A percentile compares a stretch with the other conserved stretches of the same genome.
phyloP scores from a whole-genome alignment of 1,284 basidiomycete species.

The Ceratobasidium theobromae region DNA sequence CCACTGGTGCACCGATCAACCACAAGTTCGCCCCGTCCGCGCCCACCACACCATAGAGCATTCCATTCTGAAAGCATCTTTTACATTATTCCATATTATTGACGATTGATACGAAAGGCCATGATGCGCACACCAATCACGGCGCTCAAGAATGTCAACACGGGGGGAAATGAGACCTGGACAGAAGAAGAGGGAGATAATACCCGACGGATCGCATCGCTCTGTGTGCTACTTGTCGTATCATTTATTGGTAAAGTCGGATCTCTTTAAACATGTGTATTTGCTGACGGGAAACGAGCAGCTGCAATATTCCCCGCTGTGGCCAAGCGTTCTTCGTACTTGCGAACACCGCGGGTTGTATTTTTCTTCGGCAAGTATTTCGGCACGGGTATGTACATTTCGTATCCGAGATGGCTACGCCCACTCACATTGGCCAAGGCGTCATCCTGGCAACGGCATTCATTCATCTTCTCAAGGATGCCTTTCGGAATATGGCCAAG shows the following conservation, averaged over 20 bases:
- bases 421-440: slow-evolving; percentile 45
- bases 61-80: neutral
- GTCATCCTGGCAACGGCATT: slow-evolving; percentile 79
- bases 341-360: slow-evolving; percentile 62
- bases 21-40: neutral
- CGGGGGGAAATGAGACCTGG: neutral
- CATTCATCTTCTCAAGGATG: slow-evolving; percentile 72
- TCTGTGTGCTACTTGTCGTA: slow-evolving; percentile 42
- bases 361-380: slow-evolving; percentile 83
- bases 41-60: neutral
- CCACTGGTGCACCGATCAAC: slow-evolving; percentile 12
- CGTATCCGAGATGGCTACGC: neutral
- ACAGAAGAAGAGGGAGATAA: neutral
- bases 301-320: slow-evolving; percentile 69
- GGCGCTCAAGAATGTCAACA: neutral
- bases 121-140: slow-evolving; percentile 25
- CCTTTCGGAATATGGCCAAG: slow-evolving; percentile 57
- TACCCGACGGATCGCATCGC: neutral
- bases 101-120: neutral
- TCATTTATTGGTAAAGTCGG: slow-evolving; percentile 45
- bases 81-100: slow-evolving; percentile 8
- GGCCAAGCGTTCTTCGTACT: slow-evolving; percentile 54
- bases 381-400: slow-evolving; percentile 59
- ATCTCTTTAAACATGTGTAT: neutral
- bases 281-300: slow-evolving; percentile 39